Conservation (phyloP, 306 rosid genomes). For the Medicago ruthenica region DNA sequence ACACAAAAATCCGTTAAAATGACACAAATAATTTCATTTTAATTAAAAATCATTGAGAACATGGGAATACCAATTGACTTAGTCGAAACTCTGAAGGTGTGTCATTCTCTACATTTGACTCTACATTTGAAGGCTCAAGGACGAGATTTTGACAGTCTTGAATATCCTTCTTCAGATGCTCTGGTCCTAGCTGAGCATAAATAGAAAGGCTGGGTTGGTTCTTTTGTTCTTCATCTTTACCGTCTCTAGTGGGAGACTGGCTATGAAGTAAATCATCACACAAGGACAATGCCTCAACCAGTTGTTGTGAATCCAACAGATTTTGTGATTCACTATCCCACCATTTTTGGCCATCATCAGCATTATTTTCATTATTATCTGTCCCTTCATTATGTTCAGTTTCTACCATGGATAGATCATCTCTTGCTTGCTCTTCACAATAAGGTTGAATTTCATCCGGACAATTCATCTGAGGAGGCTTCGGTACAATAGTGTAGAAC, state of each 20-base stretch:
- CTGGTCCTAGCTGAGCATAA: slow-evolving; percentile 75
- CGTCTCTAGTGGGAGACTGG: slow-evolving; percentile 62
- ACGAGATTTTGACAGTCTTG: slow-evolving; percentile 78
- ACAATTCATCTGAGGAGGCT: slow-evolving; percentile 37
- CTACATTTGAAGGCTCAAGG: slow-evolving; percentile 50
- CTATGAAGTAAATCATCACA: slow-evolving; percentile 80
- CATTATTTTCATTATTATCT: slow-evolving; percentile 47
- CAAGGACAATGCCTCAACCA: slow-evolving; percentile 71
- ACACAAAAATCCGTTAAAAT: slow-evolving; percentile 28
- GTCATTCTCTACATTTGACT: slow-evolving; percentile 60
- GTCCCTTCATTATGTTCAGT: slow-evolving; percentile 42
- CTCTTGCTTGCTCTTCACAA: slow-evolving; percentile 42
- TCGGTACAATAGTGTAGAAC: slow-evolving; percentile 26
- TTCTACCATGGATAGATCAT: slow-evolving; percentile 43
- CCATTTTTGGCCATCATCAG: slow-evolving; percentile 73
- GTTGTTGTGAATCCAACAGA: slow-evolving; percentile 78
- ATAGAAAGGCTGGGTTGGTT: slow-evolving; percentile 58
- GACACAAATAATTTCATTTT: neutral
- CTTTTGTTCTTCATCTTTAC: slow-evolving; percentile 51
- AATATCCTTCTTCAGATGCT: slow-evolving; percentile 75
- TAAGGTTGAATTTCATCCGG: slow-evolving; percentile 56
- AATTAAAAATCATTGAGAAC: slow-evolving; percentile 15
- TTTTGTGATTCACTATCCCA: slow-evolving; percentile 89
- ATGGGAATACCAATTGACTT: slow-evolving; percentile 73
- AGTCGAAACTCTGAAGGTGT: slow-evolving; percentile 71